phyloP scores from a whole-genome alignment of 305 asterid genomes.

The Fraxinus nigra region DNA sequence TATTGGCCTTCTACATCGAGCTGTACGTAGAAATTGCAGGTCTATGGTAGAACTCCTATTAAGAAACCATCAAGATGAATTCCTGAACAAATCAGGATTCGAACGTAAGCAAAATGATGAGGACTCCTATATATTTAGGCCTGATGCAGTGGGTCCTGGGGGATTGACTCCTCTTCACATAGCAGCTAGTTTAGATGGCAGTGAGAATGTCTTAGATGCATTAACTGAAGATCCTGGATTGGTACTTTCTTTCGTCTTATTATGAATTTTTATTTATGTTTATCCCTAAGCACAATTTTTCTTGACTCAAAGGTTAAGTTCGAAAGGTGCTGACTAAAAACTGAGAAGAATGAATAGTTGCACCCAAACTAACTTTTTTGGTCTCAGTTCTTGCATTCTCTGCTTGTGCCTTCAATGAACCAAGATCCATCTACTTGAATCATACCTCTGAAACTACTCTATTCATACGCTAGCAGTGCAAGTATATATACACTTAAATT shows the following conservation, averaged over 20 bases:
- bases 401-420: neutral
- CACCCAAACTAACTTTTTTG: neutral
- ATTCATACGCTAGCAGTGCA: neutral
- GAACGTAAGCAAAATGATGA: constrained; percentile 17
- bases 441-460: neutral
- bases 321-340: neutral
- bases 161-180: constrained; percentile 94
- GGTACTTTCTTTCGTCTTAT: constrained; percentile 36
- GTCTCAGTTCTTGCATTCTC: constrained; percentile 1
- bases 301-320: neutral
- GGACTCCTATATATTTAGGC: constrained; percentile 52
- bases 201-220: constrained; percentile 66
- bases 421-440: neutral
- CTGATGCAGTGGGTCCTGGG: constrained; percentile 71
- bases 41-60: constrained; percentile 67
- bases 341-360: neutral
- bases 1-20: constrained; percentile 74
- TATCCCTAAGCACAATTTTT: neutral
- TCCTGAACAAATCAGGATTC: constrained; percentile 17
- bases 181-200: constrained; percentile 63
- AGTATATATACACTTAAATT: neutral
- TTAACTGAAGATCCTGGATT: constrained; percentile 73
- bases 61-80: constrained; percentile 40
- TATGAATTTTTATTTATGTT: neutral
- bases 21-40: constrained; percentile 67